Conservation (phyloP, 345 rosid genomes). For the Triadica sebifera region DNA sequence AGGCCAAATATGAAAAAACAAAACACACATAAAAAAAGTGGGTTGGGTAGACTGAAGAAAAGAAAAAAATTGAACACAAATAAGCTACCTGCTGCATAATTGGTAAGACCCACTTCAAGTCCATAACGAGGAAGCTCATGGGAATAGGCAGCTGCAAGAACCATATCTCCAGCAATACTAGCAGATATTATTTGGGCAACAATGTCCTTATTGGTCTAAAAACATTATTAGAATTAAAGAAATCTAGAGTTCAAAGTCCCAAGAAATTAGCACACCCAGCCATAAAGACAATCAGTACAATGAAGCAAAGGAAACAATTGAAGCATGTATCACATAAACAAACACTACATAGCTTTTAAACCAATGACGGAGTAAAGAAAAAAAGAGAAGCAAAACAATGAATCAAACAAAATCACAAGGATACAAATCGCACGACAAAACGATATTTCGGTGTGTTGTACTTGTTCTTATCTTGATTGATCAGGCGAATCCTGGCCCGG, state of each 20-base stretch:
- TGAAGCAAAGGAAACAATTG: no score
- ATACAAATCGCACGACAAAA: conserved; percentile 71
- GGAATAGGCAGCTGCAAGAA: conserved; percentile 62
- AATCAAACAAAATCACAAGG: not conserved
- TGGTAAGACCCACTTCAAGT: conserved; percentile 63
- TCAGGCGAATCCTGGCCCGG: conserved; percentile 68
- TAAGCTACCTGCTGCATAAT: conserved; percentile 68
- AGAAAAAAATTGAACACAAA: not conserved
- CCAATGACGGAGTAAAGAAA: not conserved
- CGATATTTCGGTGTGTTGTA: conserved; percentile 79
- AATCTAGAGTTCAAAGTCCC: not conserved
- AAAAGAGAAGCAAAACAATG: not conserved
- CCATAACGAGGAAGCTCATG: conserved; percentile 69
- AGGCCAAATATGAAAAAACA: not conserved
- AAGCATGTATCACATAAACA: not conserved
- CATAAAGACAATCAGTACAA: no score
- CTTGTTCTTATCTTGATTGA: conserved; percentile 75
- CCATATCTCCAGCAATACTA: conserved; percentile 59
- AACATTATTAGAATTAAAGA: conserved; percentile 16
- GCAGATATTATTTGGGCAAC: conserved; percentile 60
- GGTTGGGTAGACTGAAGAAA: not conserved
- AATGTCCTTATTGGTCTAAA: conserved; percentile 65
- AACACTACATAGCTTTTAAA: not conserved
- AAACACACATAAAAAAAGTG: not conserved
- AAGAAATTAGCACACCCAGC: not conserved